Conservation (phyloP, 2,329 filamentous ascomycete genomes). For the Aspergillus tanneri region DNA sequence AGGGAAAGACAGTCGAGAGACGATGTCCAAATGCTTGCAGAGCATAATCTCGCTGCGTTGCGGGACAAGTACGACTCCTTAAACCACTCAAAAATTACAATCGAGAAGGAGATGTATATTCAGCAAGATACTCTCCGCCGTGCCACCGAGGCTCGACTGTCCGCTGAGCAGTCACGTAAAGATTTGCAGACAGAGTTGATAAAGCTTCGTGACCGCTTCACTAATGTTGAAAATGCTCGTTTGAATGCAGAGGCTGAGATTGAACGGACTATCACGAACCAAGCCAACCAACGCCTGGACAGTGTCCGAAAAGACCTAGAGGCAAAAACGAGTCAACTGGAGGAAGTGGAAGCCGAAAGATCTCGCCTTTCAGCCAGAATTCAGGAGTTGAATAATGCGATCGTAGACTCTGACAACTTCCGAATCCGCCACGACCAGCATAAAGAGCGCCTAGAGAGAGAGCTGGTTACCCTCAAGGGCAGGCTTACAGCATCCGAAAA, state of each 20-base stretch:
- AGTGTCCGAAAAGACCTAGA: slow-evolving; percentile 78
- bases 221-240: slow-evolving; percentile 80
- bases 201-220: slow-evolving; percentile 76
- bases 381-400: slow-evolving; percentile 80
- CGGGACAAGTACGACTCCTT: slow-evolving; percentile 82
- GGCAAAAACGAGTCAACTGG: slow-evolving; percentile 70
- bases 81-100: slow-evolving; percentile 93
- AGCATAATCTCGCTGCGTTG: slow-evolving; percentile 80
- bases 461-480: slow-evolving; percentile 86
- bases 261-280: slow-evolving; percentile 73
- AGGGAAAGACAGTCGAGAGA: slow-evolving; percentile 90
- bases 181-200: slow-evolving; percentile 85
- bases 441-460: slow-evolving; percentile 88
- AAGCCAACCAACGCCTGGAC: slow-evolving; percentile 76
- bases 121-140: slow-evolving; percentile 89
- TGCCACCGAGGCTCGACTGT: slow-evolving; percentile 74
- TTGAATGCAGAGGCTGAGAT: slow-evolving; percentile 76
- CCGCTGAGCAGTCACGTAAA: slow-evolving; percentile 83
- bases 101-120: slow-evolving; percentile 95
- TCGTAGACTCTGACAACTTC: slow-evolving; percentile 85
- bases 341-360: slow-evolving; percentile 77
- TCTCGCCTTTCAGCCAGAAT: slow-evolving; percentile 74
- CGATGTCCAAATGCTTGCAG: slow-evolving; percentile 84
- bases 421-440: slow-evolving; percentile 87
- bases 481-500: slow-evolving; percentile 90